Evolutionary conservation across 352 stramenopile species (phyloP).

Genomic region (Phytophthora uliginosa): DNA sequence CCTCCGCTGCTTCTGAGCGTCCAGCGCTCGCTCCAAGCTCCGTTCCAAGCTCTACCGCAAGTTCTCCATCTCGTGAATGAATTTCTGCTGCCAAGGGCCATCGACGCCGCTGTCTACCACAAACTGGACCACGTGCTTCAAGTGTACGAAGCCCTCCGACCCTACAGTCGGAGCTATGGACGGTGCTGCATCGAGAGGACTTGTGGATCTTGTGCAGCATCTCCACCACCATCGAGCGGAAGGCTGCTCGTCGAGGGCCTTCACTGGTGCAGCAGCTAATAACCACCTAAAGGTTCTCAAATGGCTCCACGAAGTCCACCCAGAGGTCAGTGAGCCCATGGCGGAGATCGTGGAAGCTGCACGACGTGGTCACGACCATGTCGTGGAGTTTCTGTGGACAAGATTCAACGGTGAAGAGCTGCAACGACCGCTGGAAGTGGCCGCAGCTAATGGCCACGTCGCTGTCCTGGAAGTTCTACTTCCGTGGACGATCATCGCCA

Average conservation of each 20-base stretch:
- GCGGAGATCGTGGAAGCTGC: not conserved
- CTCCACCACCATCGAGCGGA: not conserved
- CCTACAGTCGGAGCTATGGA: not conserved
- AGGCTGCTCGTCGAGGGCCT: not conserved
- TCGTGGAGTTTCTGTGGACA: not conserved
- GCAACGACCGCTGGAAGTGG: not conserved
- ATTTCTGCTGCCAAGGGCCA: not conserved
- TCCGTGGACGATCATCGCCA: not conserved
- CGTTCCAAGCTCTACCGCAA: not conserved
- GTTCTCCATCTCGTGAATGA: not conserved
- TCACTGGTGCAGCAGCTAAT: not conserved
- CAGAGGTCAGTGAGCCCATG: not conserved
- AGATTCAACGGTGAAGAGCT: not conserved
- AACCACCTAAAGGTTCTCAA: not conserved
- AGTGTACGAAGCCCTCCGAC: not conserved
- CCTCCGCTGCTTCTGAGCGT: not conserved
- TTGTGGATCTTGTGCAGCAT: not conserved
- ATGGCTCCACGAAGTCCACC: not conserved
- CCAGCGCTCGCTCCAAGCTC: not conserved
- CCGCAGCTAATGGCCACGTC: not conserved
- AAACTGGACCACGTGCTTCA: not conserved
- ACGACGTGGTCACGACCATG: not conserved
- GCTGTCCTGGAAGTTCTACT: not conserved
- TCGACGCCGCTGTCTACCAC: not conserved
- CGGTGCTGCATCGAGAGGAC: not conserved